These are phyloP conservation scores for Sisymbrium altissimum DNA, from an alignment of 345 rosid genomes.

Conservation along the genomic window DNA sequence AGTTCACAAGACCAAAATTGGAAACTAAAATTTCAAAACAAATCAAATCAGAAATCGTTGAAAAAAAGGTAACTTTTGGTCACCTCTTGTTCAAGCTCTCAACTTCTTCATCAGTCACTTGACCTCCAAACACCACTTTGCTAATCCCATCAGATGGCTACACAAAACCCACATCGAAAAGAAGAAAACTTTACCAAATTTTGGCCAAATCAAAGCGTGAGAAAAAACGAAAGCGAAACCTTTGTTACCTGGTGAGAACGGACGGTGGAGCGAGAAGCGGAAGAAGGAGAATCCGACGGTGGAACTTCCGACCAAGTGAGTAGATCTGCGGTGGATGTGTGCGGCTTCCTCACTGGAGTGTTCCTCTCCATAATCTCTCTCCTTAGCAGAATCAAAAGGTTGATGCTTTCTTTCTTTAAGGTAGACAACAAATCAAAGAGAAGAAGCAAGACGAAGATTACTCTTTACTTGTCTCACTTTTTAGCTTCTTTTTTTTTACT, in stretches of 20 bases:
- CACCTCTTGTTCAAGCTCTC: constrained; percentile 86
- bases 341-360: constrained; percentile 75
- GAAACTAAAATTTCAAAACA: not conserved
- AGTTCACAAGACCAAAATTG: not conserved
- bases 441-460: not conserved
- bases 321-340: constrained; percentile 86
- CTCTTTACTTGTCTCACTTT: not conserved
- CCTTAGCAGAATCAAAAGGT: not conserved
- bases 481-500: not conserved
- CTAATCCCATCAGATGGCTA: constrained; percentile 97
- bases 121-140: constrained; percentile 96
- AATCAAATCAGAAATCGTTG: not conserved
- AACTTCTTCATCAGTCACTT: constrained; percentile 89
- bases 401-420: not conserved
- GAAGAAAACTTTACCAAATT: not conserved
- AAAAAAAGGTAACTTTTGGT: constrained; percentile 30
- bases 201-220: not conserved
- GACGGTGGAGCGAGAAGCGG: constrained; percentile 55
- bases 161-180: not conserved
- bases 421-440: not conserved
- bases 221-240: not conserved
- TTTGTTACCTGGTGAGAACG: constrained; percentile 64
- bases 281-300: constrained; percentile 45
- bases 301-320: constrained; percentile 79
- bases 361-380: constrained; percentile 53